Conservation (phyloP, 139 green algal species). For the Coelastrella sp. region DNA sequence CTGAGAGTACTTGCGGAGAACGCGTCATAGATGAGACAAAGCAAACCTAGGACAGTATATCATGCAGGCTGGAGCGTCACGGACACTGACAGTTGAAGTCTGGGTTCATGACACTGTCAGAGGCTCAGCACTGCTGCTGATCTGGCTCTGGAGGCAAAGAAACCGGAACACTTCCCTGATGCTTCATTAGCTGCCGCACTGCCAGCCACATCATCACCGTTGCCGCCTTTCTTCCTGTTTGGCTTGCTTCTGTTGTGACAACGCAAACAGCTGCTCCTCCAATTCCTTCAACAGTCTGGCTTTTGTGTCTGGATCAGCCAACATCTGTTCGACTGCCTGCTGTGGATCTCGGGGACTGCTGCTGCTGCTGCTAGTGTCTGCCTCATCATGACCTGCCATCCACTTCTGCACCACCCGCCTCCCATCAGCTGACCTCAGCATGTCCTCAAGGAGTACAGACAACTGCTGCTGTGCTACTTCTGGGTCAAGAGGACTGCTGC, state of each 20-base stretch:
- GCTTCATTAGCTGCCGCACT: no score
- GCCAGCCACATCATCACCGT: background rate
- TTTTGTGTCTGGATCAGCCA: conserved; percentile 39
- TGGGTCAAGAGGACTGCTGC: background rate
- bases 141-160: no score
- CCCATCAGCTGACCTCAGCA: conserved; percentile 34
- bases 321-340: conserved; percentile 19
- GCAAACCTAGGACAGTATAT: no score
- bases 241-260: background rate
- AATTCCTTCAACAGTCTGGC: conserved; percentile 32
- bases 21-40: no score
- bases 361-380: background rate
- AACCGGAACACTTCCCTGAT: no score
- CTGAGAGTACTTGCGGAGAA: no score
- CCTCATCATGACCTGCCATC: background rate
- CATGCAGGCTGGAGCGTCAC: no score
- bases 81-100: no score
- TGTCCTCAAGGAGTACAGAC: conserved; percentile 3
- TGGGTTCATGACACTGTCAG: no score
- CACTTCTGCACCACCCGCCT: background rate
- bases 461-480: conserved; percentile 32
- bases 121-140: no score
- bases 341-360: background rate
- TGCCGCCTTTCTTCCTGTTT: conserved; percentile 14
- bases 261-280: conserved; percentile 25